Evolutionary conservation across 768 basidiomycete genomes (phyloP), one percentile per base, ranked within the genome.

Genomic region (Neoboletus magnificus): DNA sequence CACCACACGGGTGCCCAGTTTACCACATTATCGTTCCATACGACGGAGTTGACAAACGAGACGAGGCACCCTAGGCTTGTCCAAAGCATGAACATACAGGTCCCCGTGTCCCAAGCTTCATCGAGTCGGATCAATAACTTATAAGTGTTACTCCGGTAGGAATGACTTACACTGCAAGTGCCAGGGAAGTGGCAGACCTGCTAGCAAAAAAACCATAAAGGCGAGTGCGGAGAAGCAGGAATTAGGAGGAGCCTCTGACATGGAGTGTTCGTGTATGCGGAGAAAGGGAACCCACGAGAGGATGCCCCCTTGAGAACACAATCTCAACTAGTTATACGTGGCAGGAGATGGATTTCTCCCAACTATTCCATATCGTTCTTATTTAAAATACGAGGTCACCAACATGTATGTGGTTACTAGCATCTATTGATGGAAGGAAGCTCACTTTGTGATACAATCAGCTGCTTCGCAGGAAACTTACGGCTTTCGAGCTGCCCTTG

Each of bases 1-100:
- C 83, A 83, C 78, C 79, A 85, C 4, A 79, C 72, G 0, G 79
- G 80, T 1, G 67, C 64, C 18, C 50, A 46, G 40, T 77, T 69
- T 10, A 56, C 58, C 13, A 62, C 59, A 40, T 66, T 72, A 41
- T 74, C 64, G 27, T 59, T 61, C 78, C 78, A 79, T 3, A 75
- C 52, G 36, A 70, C 67, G 61, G 62, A 74, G 58, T 77, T 74
- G 43, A 77, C 53, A 50, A 74, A 69, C 22, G 53, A 54, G 15
- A 72, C 54, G 4, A 75, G 55, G 43, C 68, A 71, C 7, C 55
- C 57, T 9, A 67, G 23, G 5, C 57, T 56, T 0, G 64, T 64
- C 76, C 75, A 77, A 23, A 65, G 41, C 62, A 76, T 73, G 50
- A 60, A 66, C 44, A 66, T 58, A 39, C 73, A 63, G 5, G 70